Base-by-base conservation (phyloP, 192 early-diverging fungal species). In the Spizellomyces sp. region DNA sequence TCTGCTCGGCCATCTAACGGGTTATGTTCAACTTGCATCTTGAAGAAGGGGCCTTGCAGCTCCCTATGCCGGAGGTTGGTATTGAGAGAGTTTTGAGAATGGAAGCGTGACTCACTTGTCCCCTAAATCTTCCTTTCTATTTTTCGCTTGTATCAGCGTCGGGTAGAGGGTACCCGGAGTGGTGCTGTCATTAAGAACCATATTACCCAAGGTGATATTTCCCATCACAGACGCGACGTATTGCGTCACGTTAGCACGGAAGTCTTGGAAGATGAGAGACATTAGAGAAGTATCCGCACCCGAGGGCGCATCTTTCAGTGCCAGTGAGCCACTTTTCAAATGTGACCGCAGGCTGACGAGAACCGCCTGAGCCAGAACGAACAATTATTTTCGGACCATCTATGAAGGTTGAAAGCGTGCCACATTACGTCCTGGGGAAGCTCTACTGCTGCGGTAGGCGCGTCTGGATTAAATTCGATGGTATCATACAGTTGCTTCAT, bases 1-100 rank as follows among this genome's bases (percentile, higher is more conserved):
- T 96, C 95, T 0, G 94, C 95, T 47, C 93, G 89, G 19, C 79
- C 84, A 75, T 98, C 95, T n/a, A 96, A 74, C 4, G 97, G 97
- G 41, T 93, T 91, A 61, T 93, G 85, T 68, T 98, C 95, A 79
- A 94, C 91, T 9, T 78, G 80, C 17, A 93, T 70, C 6, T 77
- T 76, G 71, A 96, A 95, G 72, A 96, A 96, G 1, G 79, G 70
- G 41, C 65, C 63, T 44, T 64, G 14, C 17, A 74, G 36, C 82
- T 84, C 47, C 8, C 27, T 36, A 36, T 36, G 27, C 27, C 27
- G 27, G 27, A 36, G 27, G 27, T 36, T 36, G 27, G 27, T 36
- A 36, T 36, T 36, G 27, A 36, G 27, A 36, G 27, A 36, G 27
- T 36, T 36, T 36, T 36, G 27, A 36, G 3, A 36, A 36, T 2